A percentile compares a stretch with the other conserved stretches of the same genome.
These are phyloP conservation scores for Tranzscheliella williamsii DNA, from an alignment of 1,284 basidiomycete genomes.

Conservation along the genomic window DNA sequence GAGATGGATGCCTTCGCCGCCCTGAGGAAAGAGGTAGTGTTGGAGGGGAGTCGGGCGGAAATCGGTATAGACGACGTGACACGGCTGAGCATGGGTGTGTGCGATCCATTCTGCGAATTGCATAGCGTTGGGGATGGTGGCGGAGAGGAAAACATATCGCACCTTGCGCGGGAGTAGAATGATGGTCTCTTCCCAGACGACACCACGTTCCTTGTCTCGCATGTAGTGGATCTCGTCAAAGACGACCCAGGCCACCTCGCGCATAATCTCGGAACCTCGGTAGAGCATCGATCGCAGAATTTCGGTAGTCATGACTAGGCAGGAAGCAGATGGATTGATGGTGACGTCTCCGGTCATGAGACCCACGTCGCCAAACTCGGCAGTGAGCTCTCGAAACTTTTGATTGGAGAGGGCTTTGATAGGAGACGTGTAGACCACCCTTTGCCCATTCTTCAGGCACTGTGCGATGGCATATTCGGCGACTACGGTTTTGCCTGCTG, in stretches of 20 bases:
- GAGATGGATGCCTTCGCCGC: conserved; percentile 93
- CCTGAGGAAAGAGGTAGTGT: conserved; percentile 96
- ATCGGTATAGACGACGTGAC: conserved; percentile 99
- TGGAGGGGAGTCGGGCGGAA: conserved; percentile 97
- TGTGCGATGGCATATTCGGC: conserved; percentile 99
- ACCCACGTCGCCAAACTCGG: conserved; percentile 95
- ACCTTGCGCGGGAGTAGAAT: conserved; percentile 94
- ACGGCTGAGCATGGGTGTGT: conserved; percentile 94
- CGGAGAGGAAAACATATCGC: conserved; percentile 98
- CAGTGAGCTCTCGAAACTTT: conserved; percentile 96
- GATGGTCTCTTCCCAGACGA: conserved; percentile 79
- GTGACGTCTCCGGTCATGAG: conserved; percentile 99
- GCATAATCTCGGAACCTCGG: conserved; percentile 97
- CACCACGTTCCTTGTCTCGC: conserved; percentile 82
- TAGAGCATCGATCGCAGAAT: conserved; percentile 99
- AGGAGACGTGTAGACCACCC: conserved; percentile 98
- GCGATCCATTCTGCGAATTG: conserved; percentile 99
- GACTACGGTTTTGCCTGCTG: conserved; percentile 96
- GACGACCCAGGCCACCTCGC: conserved; percentile 98
- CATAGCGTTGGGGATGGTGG: conserved; percentile 99
- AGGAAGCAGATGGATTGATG: conserved; percentile 94
- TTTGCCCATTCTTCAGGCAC: conserved; percentile 84
- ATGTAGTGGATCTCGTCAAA: conserved; percentile 99
- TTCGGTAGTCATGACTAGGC: conserved; percentile 99
- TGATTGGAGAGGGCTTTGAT: conserved; percentile 99